A percentile compares a stretch with the other conserved stretches of the same genome.
Conservation (phyloP, 2,329 filamentous ascomycete genomes). For the Pseudocercospora crystallina region DNA sequence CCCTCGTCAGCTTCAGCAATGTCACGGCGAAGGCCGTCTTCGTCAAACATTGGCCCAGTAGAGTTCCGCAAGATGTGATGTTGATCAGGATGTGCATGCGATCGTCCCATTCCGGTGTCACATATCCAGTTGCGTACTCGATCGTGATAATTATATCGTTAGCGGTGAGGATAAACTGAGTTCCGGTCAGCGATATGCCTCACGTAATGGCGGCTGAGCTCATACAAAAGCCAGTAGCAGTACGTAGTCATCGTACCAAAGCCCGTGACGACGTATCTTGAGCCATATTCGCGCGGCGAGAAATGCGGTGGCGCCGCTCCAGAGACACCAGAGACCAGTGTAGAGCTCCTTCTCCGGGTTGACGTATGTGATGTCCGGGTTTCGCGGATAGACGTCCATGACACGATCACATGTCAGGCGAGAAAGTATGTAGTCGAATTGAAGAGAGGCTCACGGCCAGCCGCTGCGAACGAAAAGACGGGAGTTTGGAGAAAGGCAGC, state of each 20-base stretch:
- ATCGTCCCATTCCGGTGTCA: slow-evolving; percentile 50
- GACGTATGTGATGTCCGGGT: slow-evolving; percentile 30
- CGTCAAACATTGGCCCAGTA: slow-evolving; percentile 39
- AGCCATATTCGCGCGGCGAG: slow-evolving; percentile 39
- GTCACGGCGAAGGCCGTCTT: slow-evolving; percentile 44
- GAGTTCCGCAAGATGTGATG: slow-evolving; percentile 40
- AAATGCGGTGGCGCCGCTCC: slow-evolving; percentile 38
- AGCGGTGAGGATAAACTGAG: slow-evolving; percentile 43
- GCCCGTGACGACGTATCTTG: slow-evolving; percentile 39
- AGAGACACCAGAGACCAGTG: slow-evolving; percentile 41
- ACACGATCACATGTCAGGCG: slow-evolving; percentile 17
- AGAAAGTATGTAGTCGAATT: not conserved
- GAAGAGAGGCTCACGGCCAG: no score
- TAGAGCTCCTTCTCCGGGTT: slow-evolving; percentile 39
- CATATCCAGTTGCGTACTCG: slow-evolving; percentile 52
- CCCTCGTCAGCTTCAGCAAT: slow-evolving; percentile 45
- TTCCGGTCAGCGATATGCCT: slow-evolving; percentile 4
- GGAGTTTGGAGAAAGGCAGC: no score
- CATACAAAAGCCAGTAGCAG: slow-evolving; percentile 39
- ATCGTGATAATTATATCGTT: slow-evolving; percentile 50
- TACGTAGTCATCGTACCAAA: slow-evolving; percentile 44
- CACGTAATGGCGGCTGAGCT: not conserved
- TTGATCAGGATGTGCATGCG: slow-evolving; percentile 57
- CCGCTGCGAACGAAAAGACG: no score
- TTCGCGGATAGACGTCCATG: slow-evolving; percentile 19